These are phyloP conservation scores for Aspergillus japonicus DNA, from an alignment of 2,329 filamentous ascomycete genomes.

Conservation along the genomic window DNA sequence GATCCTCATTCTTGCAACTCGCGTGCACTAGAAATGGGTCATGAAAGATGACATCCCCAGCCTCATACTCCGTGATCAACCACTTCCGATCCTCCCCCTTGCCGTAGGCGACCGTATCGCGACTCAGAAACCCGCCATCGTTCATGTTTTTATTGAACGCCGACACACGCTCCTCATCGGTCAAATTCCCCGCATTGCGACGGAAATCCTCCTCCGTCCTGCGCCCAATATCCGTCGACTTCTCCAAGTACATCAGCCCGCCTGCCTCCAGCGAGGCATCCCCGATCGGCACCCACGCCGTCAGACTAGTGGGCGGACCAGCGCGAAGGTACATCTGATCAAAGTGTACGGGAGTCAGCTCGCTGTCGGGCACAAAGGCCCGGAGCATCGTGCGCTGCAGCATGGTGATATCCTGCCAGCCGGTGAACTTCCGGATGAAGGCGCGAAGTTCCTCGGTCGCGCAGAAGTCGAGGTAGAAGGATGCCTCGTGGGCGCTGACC, in stretches of 20 bases:
- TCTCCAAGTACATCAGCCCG: neutral
- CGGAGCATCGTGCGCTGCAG: no score
- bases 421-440: no score
- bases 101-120: constrained; percentile 20
- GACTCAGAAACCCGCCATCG: constrained; percentile 13
- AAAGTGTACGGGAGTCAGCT: no score
- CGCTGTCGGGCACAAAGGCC: no score
- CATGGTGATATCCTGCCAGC: no score
- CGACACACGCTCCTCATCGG: constrained; percentile 7
- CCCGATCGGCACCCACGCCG: no score
- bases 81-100: constrained; percentile 33
- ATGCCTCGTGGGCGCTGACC: no score
- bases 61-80: constrained; percentile 28
- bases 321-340: no score
- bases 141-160: constrained; percentile 28
- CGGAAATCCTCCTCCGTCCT: constrained; percentile 3
- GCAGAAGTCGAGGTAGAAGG: no score
- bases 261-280: no score
- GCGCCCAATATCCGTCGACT: constrained; percentile 4
- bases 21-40: constrained; percentile 42
- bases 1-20: constrained; percentile 39
- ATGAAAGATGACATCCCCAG: constrained; percentile 41
- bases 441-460: no score
- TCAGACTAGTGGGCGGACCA: no score
- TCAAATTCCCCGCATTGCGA: neutral